Base-by-base conservation (phyloP, 2,329 filamentous ascomycete genomes). In the Penicillium sp. region DNA sequence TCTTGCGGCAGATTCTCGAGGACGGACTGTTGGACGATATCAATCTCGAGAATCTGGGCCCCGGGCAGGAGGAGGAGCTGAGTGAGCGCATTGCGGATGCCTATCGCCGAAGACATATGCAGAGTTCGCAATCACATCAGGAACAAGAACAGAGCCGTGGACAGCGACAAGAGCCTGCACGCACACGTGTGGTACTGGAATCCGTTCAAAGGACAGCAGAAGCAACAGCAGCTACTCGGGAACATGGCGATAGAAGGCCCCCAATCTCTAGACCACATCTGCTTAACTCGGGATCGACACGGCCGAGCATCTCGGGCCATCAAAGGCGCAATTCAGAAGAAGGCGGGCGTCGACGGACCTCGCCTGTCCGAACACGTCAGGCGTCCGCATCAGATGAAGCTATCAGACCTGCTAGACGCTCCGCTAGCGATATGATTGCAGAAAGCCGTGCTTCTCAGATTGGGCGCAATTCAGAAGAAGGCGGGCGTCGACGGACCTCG, bases 81-180 rank as follows among this genome's bases (percentile, higher is more conserved):
- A 95, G 88, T 56, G 87, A 92, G 63, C 84, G 87, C 51, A 95
- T 97, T 60, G 91, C 90, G 2, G 88, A 95, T 62, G 89, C 89
- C 2, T 95, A 95, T 64, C 78, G 88, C 50, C 80, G 88, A 53
- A 79, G 89, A 27, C 89, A 95, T 63, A 65, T 65, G 52, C 61
- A 65, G 37, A 64, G 80, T 78, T 59, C 69, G 52, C 48, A 56
- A 25, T 59, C 62, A 27, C 60, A 61, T 38, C 64, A 62, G 72
- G 58, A 64, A 64, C 56, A 72, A 65, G 38, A 41, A 29, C 45
- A 72, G 64, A 34, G 41, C 22, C 31, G 14, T 19, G 55, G 70
- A 65, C 18, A 64, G 64, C 50, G 56, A 27, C 64, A 64, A 25
- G 62, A 64, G 19, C 60, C 68, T 16, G 36, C 64, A 18, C 65